A percentile compares a stretch with the other conserved stretches of the same genome.
Conservation (phyloP, 1,284 basidiomycete genomes). For the Leccinum ponderosum region DNA sequence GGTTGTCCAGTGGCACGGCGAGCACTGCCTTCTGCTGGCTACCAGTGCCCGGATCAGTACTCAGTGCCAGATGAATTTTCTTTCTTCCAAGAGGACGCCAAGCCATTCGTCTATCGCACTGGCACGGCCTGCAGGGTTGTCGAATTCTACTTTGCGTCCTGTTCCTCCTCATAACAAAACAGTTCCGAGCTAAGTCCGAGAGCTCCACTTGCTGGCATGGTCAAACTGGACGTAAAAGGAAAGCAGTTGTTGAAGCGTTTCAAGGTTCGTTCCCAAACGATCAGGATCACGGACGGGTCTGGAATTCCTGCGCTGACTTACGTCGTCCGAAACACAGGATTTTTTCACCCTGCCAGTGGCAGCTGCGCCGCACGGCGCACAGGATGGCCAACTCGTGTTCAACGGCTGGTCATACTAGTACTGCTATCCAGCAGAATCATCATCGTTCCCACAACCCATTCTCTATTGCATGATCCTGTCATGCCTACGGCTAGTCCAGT, state of each 20-base stretch:
- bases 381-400: neutral
- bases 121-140: neutral
- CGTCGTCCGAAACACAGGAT: conserved; percentile 1
- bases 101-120: neutral
- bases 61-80: no score
- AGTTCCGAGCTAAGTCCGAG: neutral
- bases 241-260: neutral
- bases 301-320: neutral
- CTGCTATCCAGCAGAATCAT: neutral
- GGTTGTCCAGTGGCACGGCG: neutral
- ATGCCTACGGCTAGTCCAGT: conserved; percentile 9
- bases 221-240: neutral
- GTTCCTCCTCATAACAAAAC: neutral
- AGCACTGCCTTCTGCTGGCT: neutral
- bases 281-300: neutral
- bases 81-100: no score
- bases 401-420: neutral
- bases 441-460: conserved; percentile 2
- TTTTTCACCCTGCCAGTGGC: neutral
- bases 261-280: no score
- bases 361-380: conserved; percentile 9
- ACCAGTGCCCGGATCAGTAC: no score
- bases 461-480: conserved; percentile 2
- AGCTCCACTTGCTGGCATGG: neutral
- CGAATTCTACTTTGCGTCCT: neutral